phyloP scores from a whole-genome alignment of 768 basidiomycete genomes.

The Pisolithus orientalis region DNA sequence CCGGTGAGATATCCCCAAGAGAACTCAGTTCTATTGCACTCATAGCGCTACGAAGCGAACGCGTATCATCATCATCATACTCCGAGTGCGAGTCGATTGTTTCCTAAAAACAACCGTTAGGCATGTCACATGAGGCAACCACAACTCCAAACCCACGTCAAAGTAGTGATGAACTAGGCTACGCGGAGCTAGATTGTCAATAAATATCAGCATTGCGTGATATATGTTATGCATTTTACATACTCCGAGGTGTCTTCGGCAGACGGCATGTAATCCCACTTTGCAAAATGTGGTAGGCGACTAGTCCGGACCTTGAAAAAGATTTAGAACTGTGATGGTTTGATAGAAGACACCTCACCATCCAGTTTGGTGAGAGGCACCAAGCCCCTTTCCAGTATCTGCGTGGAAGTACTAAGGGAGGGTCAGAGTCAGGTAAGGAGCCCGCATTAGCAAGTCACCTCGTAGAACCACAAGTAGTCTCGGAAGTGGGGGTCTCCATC shows the following conservation, averaged over 20 bases:
- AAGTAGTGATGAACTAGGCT: conserved; percentile 90
- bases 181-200: conserved; percentile 59
- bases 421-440: background rate
- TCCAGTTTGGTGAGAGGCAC: conserved; percentile 97
- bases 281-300: conserved; percentile 88
- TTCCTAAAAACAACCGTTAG: conserved; percentile 41
- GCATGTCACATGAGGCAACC: background rate
- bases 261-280: conserved; percentile 84
- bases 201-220: background rate
- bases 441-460: conserved; percentile 38
- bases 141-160: conserved; percentile 50
- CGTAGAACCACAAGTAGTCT: conserved; percentile 95
- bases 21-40: conserved; percentile 51
- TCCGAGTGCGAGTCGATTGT: conserved; percentile 68
- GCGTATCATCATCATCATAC: conserved; percentile 67
- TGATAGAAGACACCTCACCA: conserved; percentile 51
- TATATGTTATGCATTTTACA: conserved; percentile 36
- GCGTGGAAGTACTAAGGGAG: conserved; percentile 82
- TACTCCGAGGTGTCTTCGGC: conserved; percentile 91
- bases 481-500: conserved; percentile 94
- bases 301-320: conserved; percentile 70
- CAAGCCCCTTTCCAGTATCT: conserved; percentile 86
- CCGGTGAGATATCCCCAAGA: conserved; percentile 65
- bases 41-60: conserved; percentile 55
- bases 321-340: background rate